phyloP scores from a whole-genome alignment of 768 basidiomycete genomes.

The Boletellus sp. region DNA sequence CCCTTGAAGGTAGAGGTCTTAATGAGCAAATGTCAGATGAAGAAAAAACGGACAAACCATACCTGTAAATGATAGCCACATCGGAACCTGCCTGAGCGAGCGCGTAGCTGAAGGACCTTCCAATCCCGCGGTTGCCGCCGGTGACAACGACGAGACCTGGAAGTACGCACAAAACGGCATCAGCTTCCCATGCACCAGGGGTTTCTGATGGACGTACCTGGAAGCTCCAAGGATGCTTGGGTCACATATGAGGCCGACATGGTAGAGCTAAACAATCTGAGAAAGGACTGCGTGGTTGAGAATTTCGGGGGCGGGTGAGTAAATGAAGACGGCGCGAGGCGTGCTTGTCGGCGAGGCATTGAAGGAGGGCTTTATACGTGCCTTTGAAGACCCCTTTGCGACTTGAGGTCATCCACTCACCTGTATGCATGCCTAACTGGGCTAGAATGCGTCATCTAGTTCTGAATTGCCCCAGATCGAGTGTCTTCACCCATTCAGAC shows the following conservation, averaged over 20 bases:
- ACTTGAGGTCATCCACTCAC: not conserved
- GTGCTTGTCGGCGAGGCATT: not conserved
- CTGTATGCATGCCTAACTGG: slow-evolving; percentile 5
- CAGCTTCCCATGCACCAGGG: too few relatives aligned
- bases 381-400: slow-evolving; percentile 13
- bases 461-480: slow-evolving; percentile 9
- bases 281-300: slow-evolving; percentile 3
- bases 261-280: not conserved
- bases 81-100: slow-evolving; percentile 52
- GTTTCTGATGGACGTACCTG: slow-evolving; percentile 21
- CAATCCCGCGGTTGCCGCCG: slow-evolving; percentile 62
- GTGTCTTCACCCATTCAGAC: slow-evolving; percentile 12
- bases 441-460: not conserved
- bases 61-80: slow-evolving; percentile 63
- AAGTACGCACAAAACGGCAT: slow-evolving; percentile 1
- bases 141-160: slow-evolving; percentile 53
- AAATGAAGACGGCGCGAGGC: not conserved
- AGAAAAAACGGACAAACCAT: not conserved
- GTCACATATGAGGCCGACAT: slow-evolving; percentile 5
- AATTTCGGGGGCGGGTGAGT: not conserved
- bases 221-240: slow-evolving; percentile 18
- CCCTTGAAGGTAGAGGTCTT: slow-evolving; percentile 27
- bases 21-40: not conserved
- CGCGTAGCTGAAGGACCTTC: slow-evolving; percentile 49
- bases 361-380: slow-evolving; percentile 8